These are phyloP conservation scores for Ophioceras dolichostomum DNA, from an alignment of 2,329 filamentous ascomycete species.

Conservation along the genomic window DNA sequence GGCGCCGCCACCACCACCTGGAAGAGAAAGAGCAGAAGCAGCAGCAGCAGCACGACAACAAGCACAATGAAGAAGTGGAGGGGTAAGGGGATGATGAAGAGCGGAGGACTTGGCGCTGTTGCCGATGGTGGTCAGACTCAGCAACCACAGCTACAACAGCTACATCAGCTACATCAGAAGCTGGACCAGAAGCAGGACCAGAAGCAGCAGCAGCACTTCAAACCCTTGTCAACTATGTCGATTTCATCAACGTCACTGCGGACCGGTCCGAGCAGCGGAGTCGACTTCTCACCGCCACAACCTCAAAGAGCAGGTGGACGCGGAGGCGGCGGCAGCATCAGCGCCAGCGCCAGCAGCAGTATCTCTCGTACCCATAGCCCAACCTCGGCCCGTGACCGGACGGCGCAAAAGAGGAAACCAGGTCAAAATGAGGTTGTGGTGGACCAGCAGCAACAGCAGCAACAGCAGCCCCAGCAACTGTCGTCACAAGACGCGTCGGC, in stretches of 20 bases:
- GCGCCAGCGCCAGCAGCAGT: neutral
- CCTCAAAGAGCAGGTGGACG: no score
- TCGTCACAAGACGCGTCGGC: no score
- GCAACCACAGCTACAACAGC: neutral
- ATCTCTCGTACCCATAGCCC: no score
- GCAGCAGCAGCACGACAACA: neutral
- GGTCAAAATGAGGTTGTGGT: no score
- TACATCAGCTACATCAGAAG: neutral
- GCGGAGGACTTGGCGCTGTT: conserved; percentile 1
- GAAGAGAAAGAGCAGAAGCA: neutral
- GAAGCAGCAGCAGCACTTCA: neutral
- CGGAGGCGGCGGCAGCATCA: neutral
- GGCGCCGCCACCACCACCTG: conserved; percentile 13
- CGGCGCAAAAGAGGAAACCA: no score
- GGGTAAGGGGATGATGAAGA: conserved; percentile 10
- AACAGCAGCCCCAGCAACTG: conserved; percentile 8
- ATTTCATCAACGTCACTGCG: neutral
- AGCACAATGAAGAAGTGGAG: conserved; percentile 5
- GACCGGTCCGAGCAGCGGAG: conserved; percentile 1
- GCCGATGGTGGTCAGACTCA: neutral
- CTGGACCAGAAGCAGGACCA: neutral
- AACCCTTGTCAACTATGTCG: neutral
- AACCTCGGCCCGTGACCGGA: no score
- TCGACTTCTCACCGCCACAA: neutral
- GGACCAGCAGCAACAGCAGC: conserved; percentile 2